Base-by-base conservation (phyloP, 495 filamentous ascomycete genomes). In the Neurospora sp. region DNA sequence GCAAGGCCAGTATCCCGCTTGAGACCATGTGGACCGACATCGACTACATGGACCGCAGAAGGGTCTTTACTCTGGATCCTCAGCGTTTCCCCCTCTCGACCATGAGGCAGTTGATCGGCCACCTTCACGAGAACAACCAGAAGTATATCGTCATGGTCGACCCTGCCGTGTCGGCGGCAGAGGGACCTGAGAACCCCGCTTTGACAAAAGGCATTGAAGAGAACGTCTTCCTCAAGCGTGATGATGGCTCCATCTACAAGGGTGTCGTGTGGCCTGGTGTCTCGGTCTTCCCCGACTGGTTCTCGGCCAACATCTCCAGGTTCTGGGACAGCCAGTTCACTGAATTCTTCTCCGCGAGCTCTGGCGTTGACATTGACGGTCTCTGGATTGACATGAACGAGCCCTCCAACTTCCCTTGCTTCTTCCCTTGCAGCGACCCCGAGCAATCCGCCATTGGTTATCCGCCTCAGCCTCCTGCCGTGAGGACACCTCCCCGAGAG, bases 11-110 rank as follows among this genome's bases (percentile, higher is more conserved):
- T 9, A 96, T 96, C 74, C 93, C 93, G 0, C 83, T 97, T 9
- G 93, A 97, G 80, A 94, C 92, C 0, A 93, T 94, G 89, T 96
- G 93, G 93, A 95, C 91, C 5, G 92, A 95, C 77, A 95, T 95
- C 70, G 89, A 94, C 77, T 93, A 94, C 79, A 93, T 94, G 91
- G 85, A 90, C 76, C 74, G 77, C 12, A 82, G 91, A 78, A 84
- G 83, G 74, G 87, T 94, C 69, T 96, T 97, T 80, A 90, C 91
- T 1, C 83, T 93, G 20, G 94, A 95, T 76, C 88, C 90, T 0
- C 84, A 91, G 4, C 85, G 92, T 42, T 97, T 91, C 80, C 89
- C 92, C 0, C 74, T 94, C 5, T 76, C 86, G 4, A 88, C 85
- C 74, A 87, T 94, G 84, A 89, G 89, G n/a, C 86, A 90, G 72